Base-by-base conservation (phyloP, 805 yeast species). In the Hanseniaspora hatyaiensis region DNA sequence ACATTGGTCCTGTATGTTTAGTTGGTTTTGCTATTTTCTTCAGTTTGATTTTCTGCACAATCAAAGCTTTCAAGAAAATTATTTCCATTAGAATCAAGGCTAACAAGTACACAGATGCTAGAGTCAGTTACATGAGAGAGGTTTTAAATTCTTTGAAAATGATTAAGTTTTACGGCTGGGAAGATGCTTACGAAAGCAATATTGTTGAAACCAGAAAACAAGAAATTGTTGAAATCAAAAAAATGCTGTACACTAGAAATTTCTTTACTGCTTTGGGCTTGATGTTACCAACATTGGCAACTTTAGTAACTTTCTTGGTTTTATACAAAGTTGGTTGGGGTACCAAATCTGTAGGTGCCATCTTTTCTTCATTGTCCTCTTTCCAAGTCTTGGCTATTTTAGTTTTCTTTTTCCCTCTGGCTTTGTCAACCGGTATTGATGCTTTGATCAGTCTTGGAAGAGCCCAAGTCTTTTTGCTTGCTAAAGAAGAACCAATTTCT, bases 141-240 rank as follows among this genome's bases (percentile, higher is more conserved):
- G 72, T 78, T 28, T 63, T 80, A 52, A 71, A 69, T 52, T 73
- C 75, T 56, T 71, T 80, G 64, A 79, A 75, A 55, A 72, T 80
- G 60, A 81, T 85, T 64, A 85, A 85, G 65, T 82, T 72, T 60
- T 85, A 85, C 59, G 80, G 89, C 1, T 85, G 95, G 95, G 95
- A 86, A 64, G 70, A 69, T 23, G 84, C 95, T 1, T 85, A 83
- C 60, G 67, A 69, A 47, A 60, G 69, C 11, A 60, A 72, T 39
- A 72, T 84, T 36, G 55, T 74, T 6, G 67, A 68, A 3, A 65
- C 74, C 31, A 72, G 95, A 57, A 54, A 55, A 0, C 60, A 66
- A 22, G 95, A 85, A 62, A 75, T 80, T 73, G 52, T 6, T 15
- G 41, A 49, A 43, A 39, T 33, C 23, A 49, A 32, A 16, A 41